These are phyloP conservation scores for Saprolegnia parasitica DNA, from an alignment of 352 stramenopile species.

Conservation along the genomic window DNA sequence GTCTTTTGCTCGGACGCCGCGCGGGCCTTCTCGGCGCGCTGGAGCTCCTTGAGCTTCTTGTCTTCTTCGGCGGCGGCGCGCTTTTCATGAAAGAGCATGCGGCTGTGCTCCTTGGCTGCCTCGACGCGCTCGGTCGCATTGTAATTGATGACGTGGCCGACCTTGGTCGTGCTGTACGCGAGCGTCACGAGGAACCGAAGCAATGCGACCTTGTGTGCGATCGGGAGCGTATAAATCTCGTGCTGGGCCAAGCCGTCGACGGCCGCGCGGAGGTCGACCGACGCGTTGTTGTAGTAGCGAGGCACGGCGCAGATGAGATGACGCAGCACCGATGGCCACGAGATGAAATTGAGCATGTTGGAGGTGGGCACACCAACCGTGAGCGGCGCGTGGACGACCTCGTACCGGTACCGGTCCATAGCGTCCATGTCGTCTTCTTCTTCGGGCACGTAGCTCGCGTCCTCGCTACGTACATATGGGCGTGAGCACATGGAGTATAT, in stretches of 20 bases:
- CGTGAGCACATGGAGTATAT: not conserved
- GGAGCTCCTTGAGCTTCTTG: slow-evolving; percentile 73
- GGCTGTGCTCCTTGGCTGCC: slow-evolving; percentile 71
- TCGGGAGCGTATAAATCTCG: slow-evolving; percentile 49
- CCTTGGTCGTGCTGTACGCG: slow-evolving; percentile 56
- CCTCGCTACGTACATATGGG: slow-evolving; percentile 42
- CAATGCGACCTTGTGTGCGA: slow-evolving; percentile 67
- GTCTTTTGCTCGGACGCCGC: slow-evolving; percentile 52
- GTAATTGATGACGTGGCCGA: slow-evolving; percentile 52
- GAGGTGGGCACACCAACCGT: slow-evolving; percentile 72
- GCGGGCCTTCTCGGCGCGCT: slow-evolving; percentile 52
- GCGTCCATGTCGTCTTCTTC: slow-evolving; percentile 78
- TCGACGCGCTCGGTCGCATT: slow-evolving; percentile 54
- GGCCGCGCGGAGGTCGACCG: slow-evolving; percentile 40
- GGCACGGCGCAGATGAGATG: slow-evolving; percentile 65
- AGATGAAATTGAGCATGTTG: slow-evolving; percentile 76
- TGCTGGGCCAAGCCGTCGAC: slow-evolving; percentile 41
- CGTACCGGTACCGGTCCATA: slow-evolving; percentile 69
- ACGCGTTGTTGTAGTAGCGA: slow-evolving; percentile 51
- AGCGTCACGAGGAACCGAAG: slow-evolving; percentile 64
- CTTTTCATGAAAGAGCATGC: slow-evolving; percentile 52
- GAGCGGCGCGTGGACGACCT: slow-evolving; percentile 70
- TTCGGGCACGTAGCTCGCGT: slow-evolving; percentile 83
- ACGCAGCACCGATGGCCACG: slow-evolving; percentile 70
- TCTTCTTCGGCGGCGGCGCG: slow-evolving; percentile 71